These are phyloP conservation scores for Moesziomyces parantarcticus DNA, from an alignment of 1,284 basidiomycete genomes.

Conservation along the genomic window DNA sequence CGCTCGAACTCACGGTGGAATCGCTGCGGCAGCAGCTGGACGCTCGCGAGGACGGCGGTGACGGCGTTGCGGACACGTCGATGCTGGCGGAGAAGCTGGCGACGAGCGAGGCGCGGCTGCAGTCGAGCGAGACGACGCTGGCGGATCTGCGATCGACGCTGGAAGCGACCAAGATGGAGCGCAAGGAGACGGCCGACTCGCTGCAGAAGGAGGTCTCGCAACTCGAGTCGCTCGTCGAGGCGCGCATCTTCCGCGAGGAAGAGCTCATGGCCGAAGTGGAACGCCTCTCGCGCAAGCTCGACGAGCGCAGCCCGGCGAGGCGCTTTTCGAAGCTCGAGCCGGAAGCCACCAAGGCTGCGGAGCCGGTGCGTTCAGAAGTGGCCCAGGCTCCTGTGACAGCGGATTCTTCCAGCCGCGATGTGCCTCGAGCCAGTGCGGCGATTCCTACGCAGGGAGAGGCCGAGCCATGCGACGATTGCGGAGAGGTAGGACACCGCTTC, in stretches of 20 bases:
- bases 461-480: slow-evolving; percentile 56
- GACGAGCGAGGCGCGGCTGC: slow-evolving; percentile 45
- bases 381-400: too few relatives aligned
- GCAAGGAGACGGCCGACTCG: slow-evolving; percentile 49
- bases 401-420: slow-evolving; percentile 1
- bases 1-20: slow-evolving; percentile 81
- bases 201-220: slow-evolving; percentile 58
- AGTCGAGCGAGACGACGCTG: slow-evolving; percentile 71
- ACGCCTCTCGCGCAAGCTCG: slow-evolving; percentile 34
- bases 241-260: slow-evolving; percentile 60
- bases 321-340: slow-evolving; percentile 3
- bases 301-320: slow-evolving; percentile 16
- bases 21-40: slow-evolving; percentile 74
- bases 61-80: slow-evolving; percentile 66
- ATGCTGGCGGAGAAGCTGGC: slow-evolving; percentile 46
- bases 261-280: slow-evolving; percentile 57
- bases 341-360: background rate
- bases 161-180: slow-evolving; percentile 57
- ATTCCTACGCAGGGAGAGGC: slow-evolving; percentile 16
- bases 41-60: slow-evolving; percentile 58
- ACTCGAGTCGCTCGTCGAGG: slow-evolving; percentile 60
- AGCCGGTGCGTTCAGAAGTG: too few relatives aligned
- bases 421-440: slow-evolving; percentile 2
- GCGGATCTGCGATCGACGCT: slow-evolving; percentile 60
- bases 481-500: slow-evolving; percentile 50